phyloP scores from a whole-genome alignment of 139 green algal species.

The Chlorella sp. region DNA sequence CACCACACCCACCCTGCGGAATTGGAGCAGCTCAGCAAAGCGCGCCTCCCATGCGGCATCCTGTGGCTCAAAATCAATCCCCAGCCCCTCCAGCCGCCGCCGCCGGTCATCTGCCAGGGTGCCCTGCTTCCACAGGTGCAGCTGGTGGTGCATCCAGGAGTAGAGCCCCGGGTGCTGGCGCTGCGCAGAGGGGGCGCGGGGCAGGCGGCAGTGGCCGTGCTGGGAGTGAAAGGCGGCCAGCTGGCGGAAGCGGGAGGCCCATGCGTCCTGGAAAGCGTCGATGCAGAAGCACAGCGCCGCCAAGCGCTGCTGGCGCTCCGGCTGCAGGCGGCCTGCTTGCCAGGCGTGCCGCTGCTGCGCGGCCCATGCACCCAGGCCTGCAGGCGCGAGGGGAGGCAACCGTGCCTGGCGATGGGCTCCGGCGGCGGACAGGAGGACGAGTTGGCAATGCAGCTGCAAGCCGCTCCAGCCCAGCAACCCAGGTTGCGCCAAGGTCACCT shows the following conservation, averaged over 20 bases:
- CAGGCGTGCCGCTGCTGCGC: slow-evolving; percentile 19
- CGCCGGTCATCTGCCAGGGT: slow-evolving; percentile 30
- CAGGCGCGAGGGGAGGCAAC: not conserved
- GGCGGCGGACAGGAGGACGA: not conserved
- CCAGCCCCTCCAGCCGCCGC: slow-evolving; percentile 39
- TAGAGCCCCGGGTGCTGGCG: slow-evolving; percentile 19
- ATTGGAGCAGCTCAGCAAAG: slow-evolving; percentile 17
- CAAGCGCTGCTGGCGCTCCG: slow-evolving; percentile 1
- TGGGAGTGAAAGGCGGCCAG: slow-evolving; percentile 43
- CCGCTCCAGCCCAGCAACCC: not conserved
- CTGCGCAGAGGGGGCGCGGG: not conserved
- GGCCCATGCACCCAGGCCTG: slow-evolving; percentile 39
- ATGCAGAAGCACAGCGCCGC: slow-evolving; percentile 5
- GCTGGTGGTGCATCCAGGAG: slow-evolving; percentile 33
- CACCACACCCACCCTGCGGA: not conserved
- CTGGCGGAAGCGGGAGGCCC: slow-evolving; percentile 32
- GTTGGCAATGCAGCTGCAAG: not conserved
- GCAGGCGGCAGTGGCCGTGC: slow-evolving; percentile 41
- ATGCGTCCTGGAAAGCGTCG: slow-evolving; percentile 7
- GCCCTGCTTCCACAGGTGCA: slow-evolving; percentile 16
- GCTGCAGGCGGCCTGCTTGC: slow-evolving; percentile 10
- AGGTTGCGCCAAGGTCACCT: not conserved
- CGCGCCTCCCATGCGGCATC: slow-evolving; percentile 23
- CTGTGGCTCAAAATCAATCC: slow-evolving; percentile 8
- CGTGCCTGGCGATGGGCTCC: not conserved